Evolutionary conservation across 139 green algal species (phyloP).

Genomic region (Chlorella sp.): DNA sequence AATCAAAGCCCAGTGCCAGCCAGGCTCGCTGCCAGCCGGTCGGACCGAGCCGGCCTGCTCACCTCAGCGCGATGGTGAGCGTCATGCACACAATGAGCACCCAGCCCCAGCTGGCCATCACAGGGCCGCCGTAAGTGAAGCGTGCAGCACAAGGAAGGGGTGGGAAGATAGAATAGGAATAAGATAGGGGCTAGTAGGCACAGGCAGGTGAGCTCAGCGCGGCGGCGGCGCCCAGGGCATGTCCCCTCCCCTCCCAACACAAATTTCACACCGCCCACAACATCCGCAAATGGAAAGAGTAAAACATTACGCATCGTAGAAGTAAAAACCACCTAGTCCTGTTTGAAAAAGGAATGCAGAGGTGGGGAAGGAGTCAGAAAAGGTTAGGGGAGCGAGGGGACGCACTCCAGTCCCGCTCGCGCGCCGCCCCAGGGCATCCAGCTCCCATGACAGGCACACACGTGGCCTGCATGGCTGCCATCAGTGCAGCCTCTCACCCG

Average conservation of each 20-base stretch:
- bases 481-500: constrained; percentile 20
- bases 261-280: too few relatives aligned
- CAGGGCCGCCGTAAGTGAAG: constrained; percentile 40
- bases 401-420: too few relatives aligned
- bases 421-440: too few relatives aligned
- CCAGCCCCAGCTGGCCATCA: constrained; percentile 48
- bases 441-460: neutral
- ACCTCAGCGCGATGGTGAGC: constrained; percentile 43
- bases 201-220: too few relatives aligned
- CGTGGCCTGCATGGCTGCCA: neutral
- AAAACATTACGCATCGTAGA: constrained; percentile 37
- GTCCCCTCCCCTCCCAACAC: constrained; percentile 15
- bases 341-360: neutral
- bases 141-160: neutral
- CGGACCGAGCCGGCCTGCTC: too few relatives aligned
- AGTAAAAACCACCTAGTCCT: constrained; percentile 39
- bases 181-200: too few relatives aligned
- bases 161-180: too few relatives aligned
- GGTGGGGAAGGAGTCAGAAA: neutral
- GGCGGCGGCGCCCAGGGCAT: neutral
- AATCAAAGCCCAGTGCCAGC: too few relatives aligned
- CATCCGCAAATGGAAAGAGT: too few relatives aligned
- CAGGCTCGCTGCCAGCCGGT: too few relatives aligned
- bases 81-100: constrained; percentile 45
- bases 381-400: too few relatives aligned